Conservation (phyloP, 1,284 basidiomycete species). For the Marasmius tenuissimus region DNA sequence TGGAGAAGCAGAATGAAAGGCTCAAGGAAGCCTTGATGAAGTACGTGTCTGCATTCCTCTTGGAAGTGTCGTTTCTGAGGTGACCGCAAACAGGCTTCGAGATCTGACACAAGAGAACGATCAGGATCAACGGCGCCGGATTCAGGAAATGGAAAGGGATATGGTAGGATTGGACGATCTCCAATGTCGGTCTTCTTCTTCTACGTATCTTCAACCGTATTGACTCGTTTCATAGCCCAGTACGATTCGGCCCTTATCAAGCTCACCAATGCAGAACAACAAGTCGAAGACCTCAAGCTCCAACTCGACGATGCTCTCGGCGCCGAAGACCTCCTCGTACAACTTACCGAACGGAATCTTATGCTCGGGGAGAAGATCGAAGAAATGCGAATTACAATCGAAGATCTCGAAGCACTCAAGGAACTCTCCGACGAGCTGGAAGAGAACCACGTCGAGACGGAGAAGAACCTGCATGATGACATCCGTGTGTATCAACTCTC, state of each 20-base stretch:
- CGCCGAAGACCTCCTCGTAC: slow-evolving; percentile 95
- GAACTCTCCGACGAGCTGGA: slow-evolving; percentile 97
- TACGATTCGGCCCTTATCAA: slow-evolving; percentile 81
- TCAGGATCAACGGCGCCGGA: slow-evolving; percentile 77
- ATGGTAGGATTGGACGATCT: slow-evolving; percentile 68
- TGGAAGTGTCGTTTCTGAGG: not conserved
- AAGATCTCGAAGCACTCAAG: slow-evolving; percentile 94
- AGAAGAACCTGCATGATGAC: slow-evolving; percentile 90
- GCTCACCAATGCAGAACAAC: slow-evolving; percentile 82
- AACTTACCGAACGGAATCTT: slow-evolving; percentile 93
- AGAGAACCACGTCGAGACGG: slow-evolving; percentile 94
- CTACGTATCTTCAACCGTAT: not conserved
- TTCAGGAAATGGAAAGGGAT: slow-evolving; percentile 90
- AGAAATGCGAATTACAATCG: slow-evolving; percentile 92
- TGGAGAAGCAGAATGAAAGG: slow-evolving; percentile 95
- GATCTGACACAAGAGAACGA: slow-evolving; percentile 90
- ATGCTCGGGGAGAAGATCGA: slow-evolving; percentile 96
- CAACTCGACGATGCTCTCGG: slow-evolving; percentile 96
- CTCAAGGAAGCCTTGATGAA: slow-evolving; percentile 91
- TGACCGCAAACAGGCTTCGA: slow-evolving; percentile 57
- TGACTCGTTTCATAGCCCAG: slow-evolving; percentile 51
- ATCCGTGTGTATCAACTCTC: slow-evolving; percentile 55
- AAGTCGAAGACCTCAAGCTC: slow-evolving; percentile 91
- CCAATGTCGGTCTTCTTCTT: slow-evolving; percentile 46
- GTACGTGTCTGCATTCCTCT: slow-evolving; percentile 33